phyloP scores from a whole-genome alignment of 2,329 filamentous ascomycete genomes.

The Aureobasidium leucospermi region DNA sequence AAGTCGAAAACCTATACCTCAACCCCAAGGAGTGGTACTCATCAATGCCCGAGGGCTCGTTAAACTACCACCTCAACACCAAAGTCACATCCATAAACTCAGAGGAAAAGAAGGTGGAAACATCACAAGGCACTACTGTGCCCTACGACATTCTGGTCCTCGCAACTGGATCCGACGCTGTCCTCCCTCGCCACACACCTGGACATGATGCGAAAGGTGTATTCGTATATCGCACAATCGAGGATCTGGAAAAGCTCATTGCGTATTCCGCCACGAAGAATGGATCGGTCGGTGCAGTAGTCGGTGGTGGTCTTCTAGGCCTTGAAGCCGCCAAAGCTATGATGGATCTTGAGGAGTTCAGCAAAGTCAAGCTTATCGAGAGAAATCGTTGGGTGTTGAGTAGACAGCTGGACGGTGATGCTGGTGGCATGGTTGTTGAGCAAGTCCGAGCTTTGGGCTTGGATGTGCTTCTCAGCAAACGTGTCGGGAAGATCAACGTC shows the following conservation, averaged over 20 bases:
- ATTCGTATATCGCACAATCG: slow-evolving; percentile 83
- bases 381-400: slow-evolving; percentile 76
- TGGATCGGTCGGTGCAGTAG: slow-evolving; percentile 64
- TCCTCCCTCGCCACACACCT: slow-evolving; percentile 64
- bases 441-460: slow-evolving; percentile 72
- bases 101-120: slow-evolving; percentile 58
- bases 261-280: slow-evolving; percentile 60
- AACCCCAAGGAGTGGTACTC: slow-evolving; percentile 78
- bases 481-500: slow-evolving; percentile 64
- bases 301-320: slow-evolving; percentile 77
- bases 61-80: slow-evolving; percentile 71
- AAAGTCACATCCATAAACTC: slow-evolving; percentile 61
- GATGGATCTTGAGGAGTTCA: slow-evolving; percentile 72
- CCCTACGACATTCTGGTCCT: slow-evolving; percentile 75
- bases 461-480: slow-evolving; percentile 69
- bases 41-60: slow-evolving; percentile 56
- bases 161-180: slow-evolving; percentile 78
- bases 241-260: slow-evolving; percentile 72
- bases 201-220: slow-evolving; percentile 74
- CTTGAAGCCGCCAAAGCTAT: slow-evolving; percentile 88
- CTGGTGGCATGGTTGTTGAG: slow-evolving; percentile 72
- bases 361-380: slow-evolving; percentile 71
- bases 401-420: slow-evolving; percentile 74
- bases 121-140: slow-evolving; percentile 61
- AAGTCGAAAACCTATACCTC: slow-evolving; percentile 80